Evolutionary conservation across 345 rosid species (phyloP), one percentile per base, ranked within the genome.

Genomic region (Citrus glauca): DNA sequence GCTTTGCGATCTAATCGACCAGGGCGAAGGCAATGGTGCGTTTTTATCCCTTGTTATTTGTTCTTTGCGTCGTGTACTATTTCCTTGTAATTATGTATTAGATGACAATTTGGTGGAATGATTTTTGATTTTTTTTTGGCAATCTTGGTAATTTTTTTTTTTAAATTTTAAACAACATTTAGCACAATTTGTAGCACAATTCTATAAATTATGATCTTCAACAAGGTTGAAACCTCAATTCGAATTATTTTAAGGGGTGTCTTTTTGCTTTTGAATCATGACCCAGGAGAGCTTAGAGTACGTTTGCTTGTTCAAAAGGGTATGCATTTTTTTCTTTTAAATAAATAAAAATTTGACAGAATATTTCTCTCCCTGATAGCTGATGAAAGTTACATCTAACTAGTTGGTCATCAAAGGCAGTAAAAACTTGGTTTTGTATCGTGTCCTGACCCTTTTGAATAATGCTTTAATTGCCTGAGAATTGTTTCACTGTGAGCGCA

Each of bases 11-110:
- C 73, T 69, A 33, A 53, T 66, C 74, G 42, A 69, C 40, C 10
- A 9, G 42, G 33, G 5, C 55, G 35, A 82, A 63, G 33, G 5
- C 62, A 59, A 82, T 82, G 81, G 84, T 82, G 65, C 37, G 81
- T 50, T 67, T 37, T 61, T 73, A 10, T 42, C 72, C 25, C 32
- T 10, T 14, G 55, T 11, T 40, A 40, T 25, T 11, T 14, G 5
- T 27, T 48, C 38, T 25, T 7, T 11, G 9, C 6, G 7, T 27
- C 3, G 20, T 4, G 11, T 8, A 5, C 9, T 30, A 55, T 72
- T 56, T 67, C 6, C n/a, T 28, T 14, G 13, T 17, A 2, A 1
- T 48, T 70, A 8, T 27, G 35, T 27, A 37, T 33, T 20, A 16
- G 10, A 20, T 20, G 35, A 20, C 11, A 32, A n/a, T 55, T 71